Percentiles rank a stretch among this genome's conserved stretches.
These are phyloP conservation scores for Candida maris DNA, from an alignment of 805 yeast genomes.

Conservation along the genomic window DNA sequence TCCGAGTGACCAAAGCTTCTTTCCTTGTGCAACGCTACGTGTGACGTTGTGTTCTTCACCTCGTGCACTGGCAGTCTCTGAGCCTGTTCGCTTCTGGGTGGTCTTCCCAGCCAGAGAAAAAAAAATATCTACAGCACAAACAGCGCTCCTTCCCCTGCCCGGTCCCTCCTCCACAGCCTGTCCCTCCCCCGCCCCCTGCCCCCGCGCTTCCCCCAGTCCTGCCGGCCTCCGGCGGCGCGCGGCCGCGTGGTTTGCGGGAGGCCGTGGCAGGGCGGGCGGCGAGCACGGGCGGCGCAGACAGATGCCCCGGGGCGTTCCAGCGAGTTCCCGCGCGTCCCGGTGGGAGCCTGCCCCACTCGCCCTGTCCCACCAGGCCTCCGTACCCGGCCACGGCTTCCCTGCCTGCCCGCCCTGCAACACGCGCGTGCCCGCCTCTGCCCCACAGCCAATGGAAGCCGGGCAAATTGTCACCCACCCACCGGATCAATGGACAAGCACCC, in stretches of 20 bases:
- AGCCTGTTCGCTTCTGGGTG: too few relatives aligned
- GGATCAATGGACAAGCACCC: conserved; percentile 3
- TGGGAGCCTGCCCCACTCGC: too few relatives aligned
- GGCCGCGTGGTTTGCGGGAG: too few relatives aligned
- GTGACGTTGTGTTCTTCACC: not conserved
- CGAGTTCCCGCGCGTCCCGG: too few relatives aligned
- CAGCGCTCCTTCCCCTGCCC: not conserved
- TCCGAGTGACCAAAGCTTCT: not conserved
- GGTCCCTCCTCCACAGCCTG: not conserved
- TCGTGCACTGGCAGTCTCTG: not conserved
- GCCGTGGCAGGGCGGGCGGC: too few relatives aligned
- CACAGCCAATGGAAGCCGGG: conserved; percentile 1
- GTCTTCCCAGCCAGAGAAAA: too few relatives aligned
- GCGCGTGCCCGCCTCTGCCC: not conserved
- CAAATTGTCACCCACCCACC: conserved; percentile 2
- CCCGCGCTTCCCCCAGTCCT: not conserved
- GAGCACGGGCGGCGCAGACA: too few relatives aligned
- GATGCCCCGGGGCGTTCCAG: too few relatives aligned
- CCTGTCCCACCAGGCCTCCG: too few relatives aligned
- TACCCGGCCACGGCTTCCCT: too few relatives aligned
- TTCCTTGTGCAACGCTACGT: not conserved
- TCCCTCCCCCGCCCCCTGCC: not conserved
- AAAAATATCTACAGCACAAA: not conserved
- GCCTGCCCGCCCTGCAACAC: too few relatives aligned
- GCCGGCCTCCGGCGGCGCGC: too few relatives aligned